phyloP scores from a whole-genome alignment of 441 rosid species.

The Euphorbia celastroides region DNA sequence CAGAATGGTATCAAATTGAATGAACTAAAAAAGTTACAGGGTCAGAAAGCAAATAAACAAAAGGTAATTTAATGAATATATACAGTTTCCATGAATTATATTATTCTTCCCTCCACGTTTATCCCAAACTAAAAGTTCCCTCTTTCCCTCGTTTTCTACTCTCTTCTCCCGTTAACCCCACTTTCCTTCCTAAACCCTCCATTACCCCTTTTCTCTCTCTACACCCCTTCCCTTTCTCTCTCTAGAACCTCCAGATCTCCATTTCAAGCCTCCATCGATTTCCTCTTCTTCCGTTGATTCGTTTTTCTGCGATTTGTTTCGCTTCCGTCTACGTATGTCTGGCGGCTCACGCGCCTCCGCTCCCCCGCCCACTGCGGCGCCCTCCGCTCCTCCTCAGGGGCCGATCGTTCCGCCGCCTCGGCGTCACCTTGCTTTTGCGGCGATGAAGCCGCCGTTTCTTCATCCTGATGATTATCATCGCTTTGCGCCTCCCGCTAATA shows the following conservation, averaged over 20 bases:
- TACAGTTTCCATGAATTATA: background rate
- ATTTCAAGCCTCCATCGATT: background rate
- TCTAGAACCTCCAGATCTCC: constrained; percentile 10
- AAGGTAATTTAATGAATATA: background rate
- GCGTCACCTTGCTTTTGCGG: constrained; percentile 74
- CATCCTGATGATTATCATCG: constrained; percentile 67
- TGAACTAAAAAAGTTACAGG: background rate
- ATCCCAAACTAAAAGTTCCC: constrained; percentile 73
- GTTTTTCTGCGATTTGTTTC: background rate
- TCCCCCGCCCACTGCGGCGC: constrained; percentile 30
- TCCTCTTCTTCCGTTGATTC: too few species aligned
- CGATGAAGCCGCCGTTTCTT: constrained; percentile 66
- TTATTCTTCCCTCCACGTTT: constrained; percentile 76
- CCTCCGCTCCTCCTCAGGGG: constrained; percentile 20
- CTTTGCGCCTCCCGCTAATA: constrained; percentile 38
- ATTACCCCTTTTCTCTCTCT: background rate
- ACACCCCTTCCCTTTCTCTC: constrained; percentile 13
- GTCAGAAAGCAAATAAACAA: background rate
- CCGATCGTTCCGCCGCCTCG: constrained; percentile 65
- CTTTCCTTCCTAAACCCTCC: constrained; percentile 12
- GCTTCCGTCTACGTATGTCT: constrained; percentile 33
- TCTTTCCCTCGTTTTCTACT: constrained; percentile 78
- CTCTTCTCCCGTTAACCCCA: constrained; percentile 16
- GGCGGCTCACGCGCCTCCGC: constrained; percentile 45
- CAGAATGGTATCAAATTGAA: background rate